Percentiles rank a stretch among this genome's conserved stretches.
phyloP scores from a whole-genome alignment of 2,329 filamentous ascomycete species.

The Colletotrichum destructivum region DNA sequence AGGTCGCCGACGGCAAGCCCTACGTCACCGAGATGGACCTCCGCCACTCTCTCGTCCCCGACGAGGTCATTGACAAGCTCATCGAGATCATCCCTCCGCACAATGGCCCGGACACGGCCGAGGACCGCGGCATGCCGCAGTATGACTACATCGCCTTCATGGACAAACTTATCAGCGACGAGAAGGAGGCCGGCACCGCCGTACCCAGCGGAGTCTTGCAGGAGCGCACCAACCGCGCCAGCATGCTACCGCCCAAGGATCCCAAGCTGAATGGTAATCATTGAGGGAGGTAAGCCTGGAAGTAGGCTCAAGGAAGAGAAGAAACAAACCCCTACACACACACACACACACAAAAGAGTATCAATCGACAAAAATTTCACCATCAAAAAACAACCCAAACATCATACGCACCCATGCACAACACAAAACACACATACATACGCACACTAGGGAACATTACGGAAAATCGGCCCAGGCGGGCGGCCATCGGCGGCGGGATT shows the following conservation, averaged over 20 bases:
- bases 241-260: conserved; percentile 52
- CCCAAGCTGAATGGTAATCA: conserved; percentile 54
- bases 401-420: conserved; percentile 6
- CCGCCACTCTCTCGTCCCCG: conserved; percentile 92
- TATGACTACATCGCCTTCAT: conserved; percentile 99
- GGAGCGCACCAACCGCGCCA: conserved; percentile 53
- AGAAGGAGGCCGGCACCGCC: conserved; percentile 48
- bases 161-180: conserved; percentile 81
- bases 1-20: conserved; percentile 98
- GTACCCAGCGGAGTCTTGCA: conserved; percentile 51
- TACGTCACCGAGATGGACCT: conserved; percentile 99
- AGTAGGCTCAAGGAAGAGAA: too few species aligned
- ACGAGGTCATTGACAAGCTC: conserved; percentile 96
- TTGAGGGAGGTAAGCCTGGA: conserved; percentile 21
- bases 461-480: neutral
- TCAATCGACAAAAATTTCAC: neutral
- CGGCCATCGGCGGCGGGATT: neutral
- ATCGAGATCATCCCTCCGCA: conserved; percentile 89
- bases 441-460: conserved; percentile 4
- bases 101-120: conserved; percentile 85
- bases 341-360: neutral
- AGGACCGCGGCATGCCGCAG: conserved; percentile 87
- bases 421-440: neutral
- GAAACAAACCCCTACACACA: neutral
- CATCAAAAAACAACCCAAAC: neutral